Percentiles rank a stretch among this genome's conserved stretches.
Evolutionary conservation across 2,329 filamentous ascomycete genomes (phyloP).

Genomic region (Bimuria novae-zelandiae): DNA sequence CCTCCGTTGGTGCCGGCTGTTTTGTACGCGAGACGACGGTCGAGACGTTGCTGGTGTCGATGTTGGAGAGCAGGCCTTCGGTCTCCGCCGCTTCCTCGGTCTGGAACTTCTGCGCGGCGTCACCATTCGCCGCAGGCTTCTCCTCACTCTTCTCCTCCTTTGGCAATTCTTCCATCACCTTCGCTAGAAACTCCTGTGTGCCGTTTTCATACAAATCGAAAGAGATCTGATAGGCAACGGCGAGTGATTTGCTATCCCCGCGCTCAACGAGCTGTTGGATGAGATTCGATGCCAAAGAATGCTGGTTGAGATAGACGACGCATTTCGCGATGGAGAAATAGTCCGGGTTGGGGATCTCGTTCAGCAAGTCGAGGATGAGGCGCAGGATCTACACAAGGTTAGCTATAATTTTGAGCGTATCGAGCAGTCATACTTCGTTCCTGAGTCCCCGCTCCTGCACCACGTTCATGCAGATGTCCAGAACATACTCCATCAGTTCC

Average conservation of each 20-base stretch:
- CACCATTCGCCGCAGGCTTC: slow-evolving; percentile 46
- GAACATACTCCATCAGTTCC: slow-evolving; percentile 93
- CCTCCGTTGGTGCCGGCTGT: slow-evolving; percentile 51
- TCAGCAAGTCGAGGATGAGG: slow-evolving; percentile 92
- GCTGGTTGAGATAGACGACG: slow-evolving; percentile 91
- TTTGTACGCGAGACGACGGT: slow-evolving; percentile 51
- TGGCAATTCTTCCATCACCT: slow-evolving; percentile 82
- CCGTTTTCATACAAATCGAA: slow-evolving; percentile 99
- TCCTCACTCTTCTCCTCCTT: slow-evolving; percentile 57
- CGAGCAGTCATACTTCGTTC: slow-evolving; percentile 58
- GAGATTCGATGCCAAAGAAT: slow-evolving; percentile 87
- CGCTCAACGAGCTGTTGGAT: slow-evolving; percentile 80
- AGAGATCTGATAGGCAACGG: slow-evolving; percentile 93
- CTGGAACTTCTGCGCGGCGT: slow-evolving; percentile 37
- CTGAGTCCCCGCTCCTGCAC: slow-evolving; percentile 91
- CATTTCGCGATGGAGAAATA: slow-evolving; percentile 99
- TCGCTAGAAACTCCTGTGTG: slow-evolving; percentile 92
- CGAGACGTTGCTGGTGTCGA: slow-evolving; percentile 59
- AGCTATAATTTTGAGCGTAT: slow-evolving; percentile 7
- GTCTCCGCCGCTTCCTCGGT: slow-evolving; percentile 60
- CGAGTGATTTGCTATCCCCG: slow-evolving; percentile 76
- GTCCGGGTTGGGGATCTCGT: slow-evolving; percentile 87
- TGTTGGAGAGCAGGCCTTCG: slow-evolving; percentile 62
- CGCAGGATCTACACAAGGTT: slow-evolving; percentile 69
- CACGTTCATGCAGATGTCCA: slow-evolving; percentile 96